Percentiles rank a stretch among this genome's conserved stretches.
phyloP scores from a whole-genome alignment of 2,329 filamentous ascomycete species.

The Phoma sp. region DNA sequence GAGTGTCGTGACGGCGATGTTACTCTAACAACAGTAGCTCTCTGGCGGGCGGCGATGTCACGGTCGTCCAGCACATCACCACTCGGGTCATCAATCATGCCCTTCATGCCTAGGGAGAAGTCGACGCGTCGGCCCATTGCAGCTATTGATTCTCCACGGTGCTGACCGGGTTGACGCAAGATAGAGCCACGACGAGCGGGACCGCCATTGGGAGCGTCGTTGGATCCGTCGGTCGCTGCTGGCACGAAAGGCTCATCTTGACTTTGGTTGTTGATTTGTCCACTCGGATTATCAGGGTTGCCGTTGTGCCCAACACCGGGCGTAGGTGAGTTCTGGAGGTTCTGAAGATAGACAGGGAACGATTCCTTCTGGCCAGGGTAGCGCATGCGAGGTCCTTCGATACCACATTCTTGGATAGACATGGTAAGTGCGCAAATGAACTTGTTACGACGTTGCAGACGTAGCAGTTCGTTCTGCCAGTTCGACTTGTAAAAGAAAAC shows the following conservation, averaged over 20 bases:
- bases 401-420: conserved; percentile 80
- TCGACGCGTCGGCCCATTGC: conserved; percentile 69
- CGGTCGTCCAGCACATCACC: conserved; percentile 71
- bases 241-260: conserved; percentile 54
- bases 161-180: conserved; percentile 58
- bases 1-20: conserved; percentile 46
- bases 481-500: conserved; percentile 98
- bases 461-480: conserved; percentile 92
- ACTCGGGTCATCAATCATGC: conserved; percentile 64
- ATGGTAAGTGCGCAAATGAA: conserved; percentile 92
- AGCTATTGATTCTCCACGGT: conserved; percentile 63
- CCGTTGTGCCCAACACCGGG: conserved; percentile 52
- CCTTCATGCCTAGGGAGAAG: conserved; percentile 72
- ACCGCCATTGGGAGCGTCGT: conserved; percentile 7
- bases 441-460: conserved; percentile 88
- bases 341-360: conserved; percentile 69
- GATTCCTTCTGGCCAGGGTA: conserved; percentile 71
- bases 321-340: conserved; percentile 55
- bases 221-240: conserved; percentile 31
- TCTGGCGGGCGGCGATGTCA: conserved; percentile 41
- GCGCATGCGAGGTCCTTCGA: conserved; percentile 80
- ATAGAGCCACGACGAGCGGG: conserved; percentile 57
- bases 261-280: conserved; percentile 43
- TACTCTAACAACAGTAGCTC: conserved; percentile 49
- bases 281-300: conserved; percentile 54